Base-by-base conservation (phyloP, 2,329 filamentous ascomycete species). In the Beauveria sp. region DNA sequence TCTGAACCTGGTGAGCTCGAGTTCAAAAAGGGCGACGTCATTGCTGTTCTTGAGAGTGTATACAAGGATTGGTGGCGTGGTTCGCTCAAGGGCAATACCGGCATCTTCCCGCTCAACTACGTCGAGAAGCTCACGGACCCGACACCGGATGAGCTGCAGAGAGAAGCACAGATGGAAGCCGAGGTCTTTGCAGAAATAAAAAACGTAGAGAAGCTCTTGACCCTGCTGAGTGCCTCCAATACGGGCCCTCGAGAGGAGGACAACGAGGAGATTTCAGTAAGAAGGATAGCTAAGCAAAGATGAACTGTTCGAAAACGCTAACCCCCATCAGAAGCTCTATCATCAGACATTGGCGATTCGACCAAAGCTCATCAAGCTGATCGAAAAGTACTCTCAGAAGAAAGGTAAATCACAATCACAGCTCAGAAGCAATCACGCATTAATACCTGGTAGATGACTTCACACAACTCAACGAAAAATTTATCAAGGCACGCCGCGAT, bases 51-150 rank as follows among this genome's bases (percentile, higher is more conserved):
- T 46, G 95, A 98, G 75, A 97, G 93, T 1, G 95, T 98, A 1
- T 99, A 96, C 79, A 99, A 98, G 76, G 95, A 99, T 75, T 99
- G 95, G 95, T 99, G 95, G 95, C 93, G 96, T 69, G 95, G 95
- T 1, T 96, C 93, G 48, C 79, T 99, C 63, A 87, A 93, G 71
- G 95, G 95, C 22, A 91, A 97, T 75, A 97, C 92, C 7, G 95
- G 95, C 68, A 99, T 99, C 66, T 99, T 99, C 75, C 95, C 95
- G 7, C 83, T 99, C 66, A 99, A 99, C 77, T 99, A 99, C 71
- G 95, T 99, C 18, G 95, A 99, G 78, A 99, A 99, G 76, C 80
- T 99, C 66, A 87, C 93, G 61, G 95, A 99, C 71, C 95, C 95
- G 5, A 98, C 95, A 0, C 88, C 88, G 20, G 93, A 98, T 67